phyloP scores from a whole-genome alignment of 257 asterid genomes.

The Ophiorrhiza pumila region DNA sequence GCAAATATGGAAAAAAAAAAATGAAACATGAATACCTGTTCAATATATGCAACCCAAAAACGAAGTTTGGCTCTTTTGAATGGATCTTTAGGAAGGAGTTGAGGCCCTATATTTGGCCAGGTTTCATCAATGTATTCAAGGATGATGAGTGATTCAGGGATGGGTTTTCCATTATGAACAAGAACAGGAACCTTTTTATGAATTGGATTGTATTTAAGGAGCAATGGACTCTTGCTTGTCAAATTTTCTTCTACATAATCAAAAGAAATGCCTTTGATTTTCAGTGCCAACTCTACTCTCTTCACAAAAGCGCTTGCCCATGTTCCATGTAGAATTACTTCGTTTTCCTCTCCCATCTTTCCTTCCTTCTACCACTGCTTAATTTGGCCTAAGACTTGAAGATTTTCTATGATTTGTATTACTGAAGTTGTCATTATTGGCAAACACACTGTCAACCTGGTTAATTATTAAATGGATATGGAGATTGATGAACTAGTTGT shows the following conservation, averaged over 20 bases:
- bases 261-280: conserved; percentile 40
- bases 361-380: not conserved
- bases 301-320: conserved; percentile 38
- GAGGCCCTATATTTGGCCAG: conserved; percentile 24
- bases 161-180: conserved; percentile 34
- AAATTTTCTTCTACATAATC: conserved; percentile 44
- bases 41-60: conserved; percentile 35
- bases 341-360: conserved; percentile 35
- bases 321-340: conserved; percentile 32
- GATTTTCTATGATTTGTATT: too few species aligned
- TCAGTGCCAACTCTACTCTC: conserved; percentile 43
- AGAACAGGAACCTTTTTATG: conserved; percentile 38
- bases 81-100: conserved; percentile 33
- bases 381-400: not conserved
- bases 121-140: conserved; percentile 45
- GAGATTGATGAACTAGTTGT: too few species aligned
- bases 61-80: conserved; percentile 31
- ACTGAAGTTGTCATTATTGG: too few species aligned
- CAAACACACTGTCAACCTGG: too few species aligned
- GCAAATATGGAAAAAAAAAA: not conserved
- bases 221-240: conserved; percentile 30
- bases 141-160: conserved; percentile 29
- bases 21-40: conserved; percentile 23
- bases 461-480: too few species aligned
- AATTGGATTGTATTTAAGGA: conserved; percentile 37